Evolutionary conservation across 73 alveolate genomes (phyloP).

Genomic region (Blepharisma japonicum): DNA sequence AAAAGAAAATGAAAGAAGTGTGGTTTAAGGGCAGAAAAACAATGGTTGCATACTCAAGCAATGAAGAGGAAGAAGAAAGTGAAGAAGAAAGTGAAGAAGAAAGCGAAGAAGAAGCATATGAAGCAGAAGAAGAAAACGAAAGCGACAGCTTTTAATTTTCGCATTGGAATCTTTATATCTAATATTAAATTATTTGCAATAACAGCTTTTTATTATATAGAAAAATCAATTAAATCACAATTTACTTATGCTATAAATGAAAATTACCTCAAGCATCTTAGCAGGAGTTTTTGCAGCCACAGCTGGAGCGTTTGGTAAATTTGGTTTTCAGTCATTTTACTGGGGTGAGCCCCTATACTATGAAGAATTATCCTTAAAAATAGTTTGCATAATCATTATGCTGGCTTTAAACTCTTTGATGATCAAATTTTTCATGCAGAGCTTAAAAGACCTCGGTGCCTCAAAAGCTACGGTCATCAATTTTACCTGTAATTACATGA

Average conservation of each 20-base stretch:
- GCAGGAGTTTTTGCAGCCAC: conserved; percentile 15
- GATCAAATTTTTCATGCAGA: conserved; percentile 8
- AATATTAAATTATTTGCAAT: no score
- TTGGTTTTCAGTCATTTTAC: neutral
- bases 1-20: no score
- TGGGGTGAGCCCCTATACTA: neutral
- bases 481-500: neutral
- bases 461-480: conserved; percentile 8
- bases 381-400: neutral
- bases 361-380: neutral
- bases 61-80: no score
- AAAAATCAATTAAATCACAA: no score
- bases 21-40: no score
- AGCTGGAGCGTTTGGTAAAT: conserved; percentile 25
- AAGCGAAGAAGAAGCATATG: no score
- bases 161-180: no score
- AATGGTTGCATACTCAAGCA: no score
- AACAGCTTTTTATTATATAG: no score
- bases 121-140: no score
- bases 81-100: no score
- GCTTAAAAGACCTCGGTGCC: conserved; percentile 13
- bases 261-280: neutral
- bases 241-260: neutral
- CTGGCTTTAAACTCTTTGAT: neutral
- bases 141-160: no score